These are phyloP conservation scores for Acorus gramineus DNA, from an alignment of 106 monocot genomes.

Conservation along the genomic window DNA sequence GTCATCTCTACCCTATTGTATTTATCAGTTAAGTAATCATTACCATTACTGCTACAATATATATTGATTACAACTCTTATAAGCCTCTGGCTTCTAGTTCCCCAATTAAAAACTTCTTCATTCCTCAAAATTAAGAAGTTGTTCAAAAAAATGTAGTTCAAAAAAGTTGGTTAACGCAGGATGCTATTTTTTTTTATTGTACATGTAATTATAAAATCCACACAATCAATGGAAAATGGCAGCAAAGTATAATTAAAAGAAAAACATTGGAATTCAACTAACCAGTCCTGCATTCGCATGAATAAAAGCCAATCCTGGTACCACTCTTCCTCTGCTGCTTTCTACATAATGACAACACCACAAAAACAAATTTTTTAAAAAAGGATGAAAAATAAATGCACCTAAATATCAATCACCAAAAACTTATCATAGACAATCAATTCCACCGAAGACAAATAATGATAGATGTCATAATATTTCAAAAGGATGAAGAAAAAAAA, in stretches of 20 bases:
- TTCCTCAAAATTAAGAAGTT: no score
- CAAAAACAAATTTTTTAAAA: conserved; percentile 9
- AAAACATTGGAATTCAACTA: conserved; percentile 13
- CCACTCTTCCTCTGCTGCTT: conserved; percentile 69
- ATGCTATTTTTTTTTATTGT: no score
- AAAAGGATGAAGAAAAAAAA: neutral
- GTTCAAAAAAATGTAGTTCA: no score
- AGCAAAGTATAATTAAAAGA: neutral
- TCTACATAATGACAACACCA: conserved; percentile 24
- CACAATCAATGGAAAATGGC: neutral
- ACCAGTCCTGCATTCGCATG: conserved; percentile 86
- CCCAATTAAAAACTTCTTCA: no score
- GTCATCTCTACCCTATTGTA: no score
- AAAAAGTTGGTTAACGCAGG: no score
- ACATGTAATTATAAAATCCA: neutral
- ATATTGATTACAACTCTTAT: no score
- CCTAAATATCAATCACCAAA: conserved; percentile 13
- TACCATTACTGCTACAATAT: no score
- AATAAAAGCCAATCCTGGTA: conserved; percentile 58
- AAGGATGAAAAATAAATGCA: conserved; percentile 43
- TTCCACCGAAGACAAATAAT: neutral
- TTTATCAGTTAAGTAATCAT: no score
- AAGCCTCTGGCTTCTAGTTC: no score
- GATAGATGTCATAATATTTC: neutral
- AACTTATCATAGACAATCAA: neutral